Percentiles rank a stretch among this genome's conserved stretches.
Evolutionary conservation across 345 rosid species (phyloP).

Genomic region (Salix brachista): DNA sequence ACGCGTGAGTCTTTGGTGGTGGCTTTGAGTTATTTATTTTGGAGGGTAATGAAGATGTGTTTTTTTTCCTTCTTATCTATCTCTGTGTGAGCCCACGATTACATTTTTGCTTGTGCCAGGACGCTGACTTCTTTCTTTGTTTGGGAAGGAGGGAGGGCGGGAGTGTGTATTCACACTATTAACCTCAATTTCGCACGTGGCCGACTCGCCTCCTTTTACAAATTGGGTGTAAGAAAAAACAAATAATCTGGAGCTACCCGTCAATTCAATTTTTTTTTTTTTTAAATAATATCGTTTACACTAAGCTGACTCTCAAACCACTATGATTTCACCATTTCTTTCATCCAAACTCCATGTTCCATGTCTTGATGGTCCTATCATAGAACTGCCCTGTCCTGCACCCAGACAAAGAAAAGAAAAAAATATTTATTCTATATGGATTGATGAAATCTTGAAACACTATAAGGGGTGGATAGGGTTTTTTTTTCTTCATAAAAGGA

Average conservation of each 20-base stretch:
- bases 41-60: conserved; percentile 21
- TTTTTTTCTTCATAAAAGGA: too few species aligned
- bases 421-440: not conserved
- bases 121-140: not conserved
- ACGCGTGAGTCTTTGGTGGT: conserved; percentile 27
- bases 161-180: too few species aligned
- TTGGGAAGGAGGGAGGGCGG: not conserved
- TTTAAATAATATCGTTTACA: too few species aligned
- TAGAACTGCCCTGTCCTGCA: not conserved
- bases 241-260: too few species aligned
- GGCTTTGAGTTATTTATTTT: not conserved
- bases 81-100: not conserved
- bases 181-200: too few species aligned
- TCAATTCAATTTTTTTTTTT: too few species aligned
- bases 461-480: too few species aligned
- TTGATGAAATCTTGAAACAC: too few species aligned
- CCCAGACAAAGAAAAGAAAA: not conserved
- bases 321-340: not conserved
- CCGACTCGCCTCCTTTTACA: too few species aligned
- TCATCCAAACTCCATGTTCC: not conserved
- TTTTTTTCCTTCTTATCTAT: not conserved
- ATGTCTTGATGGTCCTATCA: not conserved
- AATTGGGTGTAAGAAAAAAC: too few species aligned
- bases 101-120: not conserved
- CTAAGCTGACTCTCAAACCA: not conserved